phyloP scores from a whole-genome alignment of 1,284 basidiomycete genomes.

The Sanghuangporus baumii region DNA sequence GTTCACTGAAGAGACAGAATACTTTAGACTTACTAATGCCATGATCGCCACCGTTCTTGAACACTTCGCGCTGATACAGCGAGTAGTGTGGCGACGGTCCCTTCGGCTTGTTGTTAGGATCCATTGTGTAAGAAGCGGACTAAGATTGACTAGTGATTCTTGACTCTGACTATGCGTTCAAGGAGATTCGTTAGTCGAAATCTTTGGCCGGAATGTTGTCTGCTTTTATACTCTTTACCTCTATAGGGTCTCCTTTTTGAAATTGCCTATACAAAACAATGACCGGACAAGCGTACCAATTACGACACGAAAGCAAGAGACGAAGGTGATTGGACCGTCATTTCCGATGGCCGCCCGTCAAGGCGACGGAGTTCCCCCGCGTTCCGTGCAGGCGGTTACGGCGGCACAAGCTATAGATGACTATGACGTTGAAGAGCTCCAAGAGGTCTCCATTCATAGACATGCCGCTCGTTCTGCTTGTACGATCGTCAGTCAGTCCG shows the following conservation, averaged over 20 bases:
- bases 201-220: not conserved
- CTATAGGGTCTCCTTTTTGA: too few species aligned
- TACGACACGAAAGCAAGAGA: not conserved
- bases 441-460: not conserved
- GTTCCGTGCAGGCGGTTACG: not conserved
- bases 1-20: not conserved
- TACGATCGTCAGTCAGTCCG: not conserved
- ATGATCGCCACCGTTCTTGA: slow-evolving; percentile 38
- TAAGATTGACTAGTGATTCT: not conserved
- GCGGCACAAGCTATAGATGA: not conserved
- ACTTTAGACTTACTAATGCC: slow-evolving; percentile 31
- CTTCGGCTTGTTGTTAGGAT: slow-evolving; percentile 46
- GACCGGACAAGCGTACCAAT: not conserved
- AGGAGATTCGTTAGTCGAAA: not conserved
- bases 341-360: not conserved
- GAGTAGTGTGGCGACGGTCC: slow-evolving; percentile 52
- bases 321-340: not conserved
- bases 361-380: not conserved
- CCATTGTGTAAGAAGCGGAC: slow-evolving; percentile 30
- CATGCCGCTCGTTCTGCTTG: not conserved
- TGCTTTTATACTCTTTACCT: not conserved
- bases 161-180: not conserved
- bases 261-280: not conserved
- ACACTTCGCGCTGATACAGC: slow-evolving; percentile 48
- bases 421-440: slow-evolving; percentile 1